Evolutionary conservation across 768 basidiomycete species (phyloP).

Genomic region (Lactarius deliciosus): DNA sequence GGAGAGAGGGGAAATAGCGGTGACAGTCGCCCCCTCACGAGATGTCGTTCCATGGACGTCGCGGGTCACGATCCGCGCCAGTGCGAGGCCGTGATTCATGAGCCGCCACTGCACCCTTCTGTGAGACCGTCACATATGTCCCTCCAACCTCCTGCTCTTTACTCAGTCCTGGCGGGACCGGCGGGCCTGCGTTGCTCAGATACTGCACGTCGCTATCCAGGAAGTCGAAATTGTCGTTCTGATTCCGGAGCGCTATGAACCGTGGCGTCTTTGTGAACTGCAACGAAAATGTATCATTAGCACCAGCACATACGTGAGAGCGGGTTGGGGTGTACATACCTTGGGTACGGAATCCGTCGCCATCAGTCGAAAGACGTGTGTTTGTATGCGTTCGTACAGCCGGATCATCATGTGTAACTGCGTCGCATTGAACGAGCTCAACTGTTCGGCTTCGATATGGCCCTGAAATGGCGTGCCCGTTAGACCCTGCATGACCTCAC

Average conservation of each 20-base stretch:
- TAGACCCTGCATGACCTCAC: constrained; percentile 78
- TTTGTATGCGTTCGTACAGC: constrained; percentile 95
- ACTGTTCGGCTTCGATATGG: constrained; percentile 78
- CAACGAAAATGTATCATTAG: background rate
- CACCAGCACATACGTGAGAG: constrained; percentile 1
- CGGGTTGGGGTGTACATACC: constrained; percentile 40
- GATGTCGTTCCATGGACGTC: constrained; percentile 23
- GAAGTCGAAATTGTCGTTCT: constrained; percentile 74
- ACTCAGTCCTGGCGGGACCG: constrained; percentile 67
- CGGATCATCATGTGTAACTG: constrained; percentile 92
- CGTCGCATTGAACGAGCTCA: constrained; percentile 85
- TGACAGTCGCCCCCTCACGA: constrained; percentile 1
- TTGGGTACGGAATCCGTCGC: constrained; percentile 99
- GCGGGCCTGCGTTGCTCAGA: constrained; percentile 38
- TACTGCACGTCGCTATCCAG: constrained; percentile 50
- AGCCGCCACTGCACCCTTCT: constrained; percentile 53
- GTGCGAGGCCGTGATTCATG: constrained; percentile 43
- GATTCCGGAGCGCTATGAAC: constrained; percentile 76
- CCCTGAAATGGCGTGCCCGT: constrained; percentile 79
- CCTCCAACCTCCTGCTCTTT: constrained; percentile 63
- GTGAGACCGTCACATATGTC: constrained; percentile 84
- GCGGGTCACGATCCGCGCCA: constrained; percentile 24
- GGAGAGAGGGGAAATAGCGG: background rate
- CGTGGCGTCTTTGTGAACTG: constrained; percentile 88
- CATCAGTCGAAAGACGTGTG: constrained; percentile 95